Percentiles rank a stretch among this genome's conserved stretches.
Evolutionary conservation across 2,329 filamentous ascomycete genomes (phyloP).

Genomic region (Paraconiothyrium brasiliense): DNA sequence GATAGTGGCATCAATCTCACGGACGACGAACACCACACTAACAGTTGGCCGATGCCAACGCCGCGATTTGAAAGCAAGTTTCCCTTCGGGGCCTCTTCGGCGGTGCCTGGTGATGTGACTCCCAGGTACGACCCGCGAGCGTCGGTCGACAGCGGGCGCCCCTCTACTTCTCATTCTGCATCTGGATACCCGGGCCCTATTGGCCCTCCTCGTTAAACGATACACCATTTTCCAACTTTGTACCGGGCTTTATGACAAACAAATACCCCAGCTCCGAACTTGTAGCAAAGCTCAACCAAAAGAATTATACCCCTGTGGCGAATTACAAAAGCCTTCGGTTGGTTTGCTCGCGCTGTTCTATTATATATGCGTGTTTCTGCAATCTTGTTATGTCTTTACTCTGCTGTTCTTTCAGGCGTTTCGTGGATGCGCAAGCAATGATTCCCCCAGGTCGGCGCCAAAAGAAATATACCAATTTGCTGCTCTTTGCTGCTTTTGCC

Average conservation of each 20-base stretch:
- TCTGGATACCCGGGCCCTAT: constrained; percentile 95
- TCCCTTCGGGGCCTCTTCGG: constrained; percentile 64
- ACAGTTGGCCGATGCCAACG: constrained; percentile 51
- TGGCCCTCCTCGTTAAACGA: constrained; percentile 84
- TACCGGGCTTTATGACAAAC: constrained; percentile 47
- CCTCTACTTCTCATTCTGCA: constrained; percentile 95
- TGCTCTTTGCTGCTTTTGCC: constrained; percentile 30
- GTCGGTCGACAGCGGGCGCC: constrained; percentile 90
- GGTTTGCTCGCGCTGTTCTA: constrained; percentile 38
- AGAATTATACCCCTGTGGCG: constrained; percentile 54
- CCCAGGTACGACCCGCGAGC: constrained; percentile 84
- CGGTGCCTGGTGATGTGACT: constrained; percentile 77
- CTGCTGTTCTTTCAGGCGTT: constrained; percentile 37
- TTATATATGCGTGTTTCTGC: constrained; percentile 28
- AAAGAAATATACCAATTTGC: constrained; percentile 56
- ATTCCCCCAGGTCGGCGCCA: constrained; percentile 50
- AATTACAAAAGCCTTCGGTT: constrained; percentile 46
- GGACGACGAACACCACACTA: constrained; percentile 75
- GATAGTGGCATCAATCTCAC: constrained; percentile 94
- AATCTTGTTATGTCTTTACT: constrained; percentile 25
- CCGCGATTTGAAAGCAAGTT: constrained; percentile 67
- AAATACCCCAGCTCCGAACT: constrained; percentile 46
- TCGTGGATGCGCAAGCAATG: constrained; percentile 42
- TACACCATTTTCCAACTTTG: constrained; percentile 47
- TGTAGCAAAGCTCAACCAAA: constrained; percentile 47